phyloP scores from a whole-genome alignment of 345 rosid genomes.

The Sonneratia caseolaris region DNA sequence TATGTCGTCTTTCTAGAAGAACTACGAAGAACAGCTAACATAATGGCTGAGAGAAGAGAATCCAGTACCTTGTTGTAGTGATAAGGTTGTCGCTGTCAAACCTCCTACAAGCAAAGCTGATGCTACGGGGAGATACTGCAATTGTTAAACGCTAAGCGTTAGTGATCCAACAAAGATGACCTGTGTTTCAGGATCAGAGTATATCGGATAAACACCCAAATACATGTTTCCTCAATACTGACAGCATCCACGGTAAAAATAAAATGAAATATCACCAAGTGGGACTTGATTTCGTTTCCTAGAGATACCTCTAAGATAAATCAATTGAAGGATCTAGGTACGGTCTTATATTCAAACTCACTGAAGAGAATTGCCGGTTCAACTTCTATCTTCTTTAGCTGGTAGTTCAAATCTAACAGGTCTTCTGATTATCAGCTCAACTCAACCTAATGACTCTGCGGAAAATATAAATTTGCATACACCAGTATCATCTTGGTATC shows the following conservation, averaged over 20 bases:
- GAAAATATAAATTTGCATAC: background rate
- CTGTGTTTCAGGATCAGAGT: background rate
- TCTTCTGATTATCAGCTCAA: background rate
- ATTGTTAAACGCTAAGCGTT: background rate
- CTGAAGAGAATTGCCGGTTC: background rate
- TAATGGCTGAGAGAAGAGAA: background rate
- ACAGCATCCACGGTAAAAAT: no score
- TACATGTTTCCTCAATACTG: background rate
- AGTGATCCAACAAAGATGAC: background rate
- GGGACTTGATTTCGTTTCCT: background rate
- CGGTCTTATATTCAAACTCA: background rate
- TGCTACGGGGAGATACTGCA: conserved; percentile 92
- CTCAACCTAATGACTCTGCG: background rate
- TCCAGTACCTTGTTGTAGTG: conserved; percentile 72
- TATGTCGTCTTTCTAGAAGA: background rate
- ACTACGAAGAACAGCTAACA: background rate
- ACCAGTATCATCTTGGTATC: background rate
- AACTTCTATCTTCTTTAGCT: background rate
- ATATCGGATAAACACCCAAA: background rate
- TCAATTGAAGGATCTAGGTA: background rate
- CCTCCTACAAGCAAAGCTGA: conserved; percentile 86
- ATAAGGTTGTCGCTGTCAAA: conserved; percentile 66
- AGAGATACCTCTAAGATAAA: background rate
- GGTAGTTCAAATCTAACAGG: background rate
- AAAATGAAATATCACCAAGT: background rate